phyloP scores from a whole-genome alignment of 108 stramenopile genomes.

The Pseudonitzschia pungens region DNA sequence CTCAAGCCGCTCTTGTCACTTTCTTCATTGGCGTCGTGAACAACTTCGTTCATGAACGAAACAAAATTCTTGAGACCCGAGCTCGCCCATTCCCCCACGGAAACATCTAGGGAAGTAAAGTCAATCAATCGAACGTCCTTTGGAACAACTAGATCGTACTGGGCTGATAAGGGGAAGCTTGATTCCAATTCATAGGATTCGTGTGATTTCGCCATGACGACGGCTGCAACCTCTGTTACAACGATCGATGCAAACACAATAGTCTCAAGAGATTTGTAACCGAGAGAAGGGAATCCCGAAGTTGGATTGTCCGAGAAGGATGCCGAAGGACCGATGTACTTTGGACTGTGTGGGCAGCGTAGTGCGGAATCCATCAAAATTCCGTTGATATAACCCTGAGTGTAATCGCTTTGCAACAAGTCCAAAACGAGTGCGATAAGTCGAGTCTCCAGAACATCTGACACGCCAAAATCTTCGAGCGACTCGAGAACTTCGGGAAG shows the following conservation, averaged over 20 bases:
- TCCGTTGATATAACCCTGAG: slow-evolving; percentile 45
- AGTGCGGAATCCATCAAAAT: slow-evolving; percentile 43
- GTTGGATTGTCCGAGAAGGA: slow-evolving; percentile 8
- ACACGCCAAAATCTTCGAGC: slow-evolving; percentile 40
- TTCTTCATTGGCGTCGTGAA: slow-evolving; percentile 19
- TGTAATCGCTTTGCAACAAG: slow-evolving; percentile 40
- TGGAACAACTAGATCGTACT: slow-evolving; percentile 32
- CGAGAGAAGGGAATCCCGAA: slow-evolving; percentile 11
- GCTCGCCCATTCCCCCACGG: slow-evolving; percentile 50
- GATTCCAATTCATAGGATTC: slow-evolving; percentile 13
- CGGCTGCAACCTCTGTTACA: slow-evolving; percentile 17
- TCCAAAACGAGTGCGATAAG: slow-evolving; percentile 35
- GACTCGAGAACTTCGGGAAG: slow-evolving; percentile 48
- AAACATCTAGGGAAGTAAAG: slow-evolving; percentile 47
- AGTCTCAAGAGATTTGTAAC: slow-evolving; percentile 29
- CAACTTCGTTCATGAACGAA: slow-evolving; percentile 38
- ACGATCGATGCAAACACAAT: slow-evolving; percentile 22
- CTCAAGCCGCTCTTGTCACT: slow-evolving; percentile 35
- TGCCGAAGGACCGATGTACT: slow-evolving; percentile 25
- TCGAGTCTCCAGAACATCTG: slow-evolving; percentile 42
- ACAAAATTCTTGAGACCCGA: slow-evolving; percentile 38
- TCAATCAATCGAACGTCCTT: slow-evolving; percentile 48
- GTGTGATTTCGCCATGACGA: slow-evolving; percentile 33
- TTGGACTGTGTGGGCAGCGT: slow-evolving; percentile 56
- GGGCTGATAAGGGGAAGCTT: slow-evolving; percentile 22